A percentile compares a stretch with the other conserved stretches of the same genome.
Conservation (phyloP, 2,329 filamentous ascomycete species). For the Colletotrichum endophyticum region DNA sequence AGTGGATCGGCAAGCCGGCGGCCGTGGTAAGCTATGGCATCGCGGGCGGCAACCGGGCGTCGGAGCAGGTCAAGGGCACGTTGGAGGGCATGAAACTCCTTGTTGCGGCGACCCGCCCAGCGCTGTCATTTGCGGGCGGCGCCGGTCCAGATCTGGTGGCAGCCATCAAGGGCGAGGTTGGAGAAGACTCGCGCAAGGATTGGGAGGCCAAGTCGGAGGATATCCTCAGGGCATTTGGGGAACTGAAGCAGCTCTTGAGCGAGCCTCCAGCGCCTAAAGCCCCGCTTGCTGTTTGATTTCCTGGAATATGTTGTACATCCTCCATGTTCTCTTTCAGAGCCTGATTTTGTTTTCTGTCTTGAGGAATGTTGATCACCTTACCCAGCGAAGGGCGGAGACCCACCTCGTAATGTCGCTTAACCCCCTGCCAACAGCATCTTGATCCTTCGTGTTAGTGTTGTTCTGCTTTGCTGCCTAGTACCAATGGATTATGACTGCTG, state of each 20-base stretch:
- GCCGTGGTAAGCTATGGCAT: conserved; percentile 60
- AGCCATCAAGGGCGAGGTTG: conserved; percentile 27
- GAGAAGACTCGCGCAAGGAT: conserved; percentile 22
- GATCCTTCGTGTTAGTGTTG: not conserved
- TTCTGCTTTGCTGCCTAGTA: conserved; percentile 7
- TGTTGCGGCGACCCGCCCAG: conserved; percentile 33
- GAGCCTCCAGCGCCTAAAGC: not conserved
- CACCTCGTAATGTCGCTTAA: conserved; percentile 8
- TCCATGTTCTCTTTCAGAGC: not conserved
- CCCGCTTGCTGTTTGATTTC: not conserved
- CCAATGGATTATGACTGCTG: not conserved
- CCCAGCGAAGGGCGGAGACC: not conserved
- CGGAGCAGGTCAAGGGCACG: conserved; percentile 24
- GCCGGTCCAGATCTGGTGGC: conserved; percentile 22
- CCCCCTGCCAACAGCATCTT: not conserved
- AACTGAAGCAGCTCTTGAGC: conserved; percentile 29
- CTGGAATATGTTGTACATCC: not conserved
- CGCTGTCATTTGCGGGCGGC: conserved; percentile 30
- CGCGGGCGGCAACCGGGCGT: conserved; percentile 39
- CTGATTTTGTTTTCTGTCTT: not conserved
- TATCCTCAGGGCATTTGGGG: conserved; percentile 27
- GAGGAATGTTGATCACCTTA: not conserved
- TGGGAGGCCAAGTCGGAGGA: conserved; percentile 24
- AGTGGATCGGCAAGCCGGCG: conserved; percentile 61
- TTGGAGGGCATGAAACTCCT: conserved; percentile 33